A percentile compares a stretch with the other conserved stretches of the same genome.
These are phyloP conservation scores for Ophiostoma quercus DNA, from an alignment of 2,329 filamentous ascomycete genomes.

Conservation along the genomic window DNA sequence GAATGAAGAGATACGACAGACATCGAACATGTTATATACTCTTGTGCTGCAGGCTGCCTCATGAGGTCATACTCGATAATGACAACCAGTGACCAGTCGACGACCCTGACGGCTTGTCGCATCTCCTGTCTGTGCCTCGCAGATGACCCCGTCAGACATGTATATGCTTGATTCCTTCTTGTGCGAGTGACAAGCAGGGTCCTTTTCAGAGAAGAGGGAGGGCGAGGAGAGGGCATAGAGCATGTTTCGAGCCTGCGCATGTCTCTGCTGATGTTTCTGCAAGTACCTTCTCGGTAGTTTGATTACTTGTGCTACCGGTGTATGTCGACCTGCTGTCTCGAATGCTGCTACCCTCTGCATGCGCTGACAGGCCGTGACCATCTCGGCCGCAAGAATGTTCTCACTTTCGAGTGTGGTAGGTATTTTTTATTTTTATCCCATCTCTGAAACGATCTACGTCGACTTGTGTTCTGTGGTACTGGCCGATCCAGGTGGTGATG, in stretches of 20 bases:
- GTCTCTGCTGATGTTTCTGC: background rate
- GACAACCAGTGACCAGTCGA: background rate
- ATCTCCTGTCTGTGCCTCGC: background rate
- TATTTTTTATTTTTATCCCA: background rate
- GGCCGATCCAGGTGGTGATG: no score
- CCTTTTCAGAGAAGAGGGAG: background rate
- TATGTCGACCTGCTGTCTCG: background rate
- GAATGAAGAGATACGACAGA: background rate
- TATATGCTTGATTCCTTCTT: background rate
- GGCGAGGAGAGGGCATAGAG: background rate
- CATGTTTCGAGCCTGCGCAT: background rate
- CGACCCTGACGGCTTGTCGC: background rate
- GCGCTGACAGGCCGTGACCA: background rate
- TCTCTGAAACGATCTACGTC: background rate
- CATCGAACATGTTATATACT: background rate
- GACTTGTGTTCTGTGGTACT: background rate
- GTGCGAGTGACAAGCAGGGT: background rate
- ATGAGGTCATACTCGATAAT: background rate
- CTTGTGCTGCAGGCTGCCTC: background rate
- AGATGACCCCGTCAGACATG: background rate
- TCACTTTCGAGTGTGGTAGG: background rate
- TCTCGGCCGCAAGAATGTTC: constrained; percentile 1
- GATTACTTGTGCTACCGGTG: background rate
- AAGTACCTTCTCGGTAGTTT: constrained; percentile 8
- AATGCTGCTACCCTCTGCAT: background rate